phyloP scores from a whole-genome alignment of 1,284 basidiomycete genomes.

The Chondrostereum purpureum region DNA sequence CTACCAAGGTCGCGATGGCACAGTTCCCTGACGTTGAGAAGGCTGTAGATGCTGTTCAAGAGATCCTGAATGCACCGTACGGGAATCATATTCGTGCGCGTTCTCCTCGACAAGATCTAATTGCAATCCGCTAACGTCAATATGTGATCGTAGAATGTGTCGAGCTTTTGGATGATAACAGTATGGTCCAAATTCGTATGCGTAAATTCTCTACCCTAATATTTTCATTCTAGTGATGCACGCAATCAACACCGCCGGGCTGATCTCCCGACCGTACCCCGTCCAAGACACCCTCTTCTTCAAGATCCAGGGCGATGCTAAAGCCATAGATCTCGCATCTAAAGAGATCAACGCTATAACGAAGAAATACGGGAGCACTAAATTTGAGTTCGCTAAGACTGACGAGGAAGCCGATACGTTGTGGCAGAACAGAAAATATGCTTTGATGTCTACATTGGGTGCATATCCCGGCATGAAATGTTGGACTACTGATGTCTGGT shows the following conservation, averaged over 20 bases:
- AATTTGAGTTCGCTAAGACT: constrained; percentile 72
- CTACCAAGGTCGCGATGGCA: constrained; percentile 68
- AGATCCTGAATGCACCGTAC: constrained; percentile 65
- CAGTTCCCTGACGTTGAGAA: constrained; percentile 59
- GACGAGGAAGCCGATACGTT: constrained; percentile 74
- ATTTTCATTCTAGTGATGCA: constrained; percentile 51
- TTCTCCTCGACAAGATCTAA: no score
- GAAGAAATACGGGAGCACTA: constrained; percentile 58
- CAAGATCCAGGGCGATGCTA: constrained; percentile 76
- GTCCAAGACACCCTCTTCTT: constrained; percentile 82
- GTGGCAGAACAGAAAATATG: constrained; percentile 87
- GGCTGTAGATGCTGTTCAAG: constrained; percentile 71
- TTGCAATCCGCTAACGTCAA: no score
- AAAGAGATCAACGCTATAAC: constrained; percentile 55
- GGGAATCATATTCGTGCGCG: constrained; percentile 51
- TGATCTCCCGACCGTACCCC: constrained; percentile 55
- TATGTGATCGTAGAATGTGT: constrained; percentile 69
- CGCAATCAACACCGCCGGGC: constrained; percentile 65
- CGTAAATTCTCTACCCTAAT: neutral
- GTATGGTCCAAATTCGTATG: constrained; percentile 26
- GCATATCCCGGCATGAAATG: constrained; percentile 58
- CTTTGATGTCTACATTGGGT: constrained; percentile 68
- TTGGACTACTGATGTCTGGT: constrained; percentile 90
- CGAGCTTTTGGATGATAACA: constrained; percentile 72
- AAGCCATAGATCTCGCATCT: constrained; percentile 58